Percentiles rank a stretch among this genome's conserved stretches.
These are phyloP conservation scores for Lepraria neglecta DNA, from an alignment of 495 filamentous ascomycete genomes.

Conservation along the genomic window DNA sequence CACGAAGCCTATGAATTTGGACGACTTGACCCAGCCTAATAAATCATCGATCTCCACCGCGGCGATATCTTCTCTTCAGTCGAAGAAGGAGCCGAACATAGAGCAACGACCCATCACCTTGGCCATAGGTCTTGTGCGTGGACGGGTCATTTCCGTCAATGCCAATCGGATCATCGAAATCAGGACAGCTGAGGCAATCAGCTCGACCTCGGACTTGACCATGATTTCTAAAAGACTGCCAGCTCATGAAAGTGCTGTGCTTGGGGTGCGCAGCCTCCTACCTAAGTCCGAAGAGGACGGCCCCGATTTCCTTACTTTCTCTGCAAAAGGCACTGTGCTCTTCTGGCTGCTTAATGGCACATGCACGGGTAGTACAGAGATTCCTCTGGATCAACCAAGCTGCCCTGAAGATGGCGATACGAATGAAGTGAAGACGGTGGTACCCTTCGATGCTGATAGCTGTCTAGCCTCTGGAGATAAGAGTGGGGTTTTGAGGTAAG, in stretches of 20 bases:
- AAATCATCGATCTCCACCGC: neutral
- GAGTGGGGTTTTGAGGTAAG: slow-evolving; percentile 69
- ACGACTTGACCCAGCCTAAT: slow-evolving; percentile 12
- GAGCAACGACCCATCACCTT: slow-evolving; percentile 38
- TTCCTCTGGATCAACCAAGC: slow-evolving; percentile 61
- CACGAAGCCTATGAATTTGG: slow-evolving; percentile 20
- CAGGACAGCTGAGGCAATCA: slow-evolving; percentile 38
- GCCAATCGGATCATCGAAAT: slow-evolving; percentile 64
- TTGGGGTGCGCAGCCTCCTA: slow-evolving; percentile 63
- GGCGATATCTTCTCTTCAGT: neutral
- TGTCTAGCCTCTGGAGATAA: slow-evolving; percentile 78
- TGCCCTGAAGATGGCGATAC: slow-evolving; percentile 50
- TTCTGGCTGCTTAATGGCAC: slow-evolving; percentile 75
- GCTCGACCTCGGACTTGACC: slow-evolving; percentile 32
- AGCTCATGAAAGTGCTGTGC: slow-evolving; percentile 71
- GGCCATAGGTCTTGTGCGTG: slow-evolving; percentile 64
- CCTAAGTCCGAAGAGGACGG: slow-evolving; percentile 47
- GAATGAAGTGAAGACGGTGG: slow-evolving; percentile 73
- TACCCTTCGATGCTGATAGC: slow-evolving; percentile 52
- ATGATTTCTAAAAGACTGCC: slow-evolving; percentile 39
- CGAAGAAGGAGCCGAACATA: neutral
- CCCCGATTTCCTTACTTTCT: slow-evolving; percentile 83
- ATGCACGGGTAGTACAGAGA: slow-evolving; percentile 53
- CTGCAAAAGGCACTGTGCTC: slow-evolving; percentile 64
- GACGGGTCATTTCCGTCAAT: slow-evolving; percentile 71